Conservation (phyloP, 805 yeast species). For the Debaryomyces castellii region DNA sequence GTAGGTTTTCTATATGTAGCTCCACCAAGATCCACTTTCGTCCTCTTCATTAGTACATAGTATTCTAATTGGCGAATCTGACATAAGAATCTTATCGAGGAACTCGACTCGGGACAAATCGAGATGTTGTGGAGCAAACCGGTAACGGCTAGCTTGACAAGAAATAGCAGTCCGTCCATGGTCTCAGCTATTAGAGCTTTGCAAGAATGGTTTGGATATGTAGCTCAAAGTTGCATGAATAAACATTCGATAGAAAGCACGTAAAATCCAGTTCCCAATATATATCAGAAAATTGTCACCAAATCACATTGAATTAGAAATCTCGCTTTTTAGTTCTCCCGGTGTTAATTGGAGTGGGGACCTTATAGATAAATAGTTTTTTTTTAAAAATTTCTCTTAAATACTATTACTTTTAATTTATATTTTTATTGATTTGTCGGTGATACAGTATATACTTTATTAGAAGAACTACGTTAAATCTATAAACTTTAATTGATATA, state of each 20-base stretch:
- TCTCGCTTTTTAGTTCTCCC: background rate
- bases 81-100: background rate
- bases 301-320: background rate
- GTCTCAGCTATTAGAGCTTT: too few species aligned
- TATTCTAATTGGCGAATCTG: background rate
- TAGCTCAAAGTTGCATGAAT: too few species aligned
- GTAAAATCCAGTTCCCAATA: too few species aligned
- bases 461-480: background rate
- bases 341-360: background rate
- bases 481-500: background rate
- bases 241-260: too few species aligned
- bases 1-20: too few species aligned
- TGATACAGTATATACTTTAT: background rate
- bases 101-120: background rate
- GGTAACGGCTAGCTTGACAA: background rate
- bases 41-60: too few species aligned
- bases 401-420: background rate
- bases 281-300: background rate
- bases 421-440: background rate
- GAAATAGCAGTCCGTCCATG: background rate
- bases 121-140: background rate
- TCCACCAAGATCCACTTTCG: background rate
- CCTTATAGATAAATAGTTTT: background rate
- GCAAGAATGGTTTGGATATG: too few species aligned
- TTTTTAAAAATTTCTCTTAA: background rate